Evolutionary conservation across 805 yeast genomes (phyloP).

Genomic region (Metschnikowia orientalis): DNA sequence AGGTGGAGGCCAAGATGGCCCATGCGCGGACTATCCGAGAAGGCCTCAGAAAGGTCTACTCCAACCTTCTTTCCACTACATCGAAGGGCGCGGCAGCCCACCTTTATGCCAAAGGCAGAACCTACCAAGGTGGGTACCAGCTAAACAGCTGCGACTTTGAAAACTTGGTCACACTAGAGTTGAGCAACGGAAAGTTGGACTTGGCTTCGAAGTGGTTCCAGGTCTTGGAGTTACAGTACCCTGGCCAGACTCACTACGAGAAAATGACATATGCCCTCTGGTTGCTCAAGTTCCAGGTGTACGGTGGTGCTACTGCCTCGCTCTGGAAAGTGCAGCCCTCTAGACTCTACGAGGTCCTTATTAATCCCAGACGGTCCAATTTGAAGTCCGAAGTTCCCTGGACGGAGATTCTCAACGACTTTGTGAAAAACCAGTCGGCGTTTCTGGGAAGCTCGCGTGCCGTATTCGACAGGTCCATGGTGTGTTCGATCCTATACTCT

Average conservation of each 20-base stretch:
- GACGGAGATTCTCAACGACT: constrained; percentile 24
- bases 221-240: constrained; percentile 26
- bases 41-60: constrained; percentile 14
- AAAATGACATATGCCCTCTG: constrained; percentile 33
- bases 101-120: constrained; percentile 7
- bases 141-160: constrained; percentile 28
- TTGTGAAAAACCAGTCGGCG: constrained; percentile 11
- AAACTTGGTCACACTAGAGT: constrained; percentile 34
- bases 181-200: constrained; percentile 34
- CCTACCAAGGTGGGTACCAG: neutral
- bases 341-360: constrained; percentile 16
- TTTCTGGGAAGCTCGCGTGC: constrained; percentile 7
- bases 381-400: constrained; percentile 20
- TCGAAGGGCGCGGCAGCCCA: constrained; percentile 5
- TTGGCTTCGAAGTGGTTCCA: constrained; percentile 39
- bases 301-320: constrained; percentile 29
- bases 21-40: constrained; percentile 13
- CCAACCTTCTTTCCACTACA: constrained; percentile 10
- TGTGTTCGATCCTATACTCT: constrained; percentile 28
- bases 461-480: constrained; percentile 21
- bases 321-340: constrained; percentile 27
- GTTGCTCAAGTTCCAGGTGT: constrained; percentile 30
- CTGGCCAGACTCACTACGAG: constrained; percentile 8
- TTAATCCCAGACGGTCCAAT: constrained; percentile 20
- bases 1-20: constrained; percentile 3